These are phyloP conservation scores for Elsinoe fawcettii DNA, from an alignment of 2,329 filamentous ascomycete species.

Conservation along the genomic window DNA sequence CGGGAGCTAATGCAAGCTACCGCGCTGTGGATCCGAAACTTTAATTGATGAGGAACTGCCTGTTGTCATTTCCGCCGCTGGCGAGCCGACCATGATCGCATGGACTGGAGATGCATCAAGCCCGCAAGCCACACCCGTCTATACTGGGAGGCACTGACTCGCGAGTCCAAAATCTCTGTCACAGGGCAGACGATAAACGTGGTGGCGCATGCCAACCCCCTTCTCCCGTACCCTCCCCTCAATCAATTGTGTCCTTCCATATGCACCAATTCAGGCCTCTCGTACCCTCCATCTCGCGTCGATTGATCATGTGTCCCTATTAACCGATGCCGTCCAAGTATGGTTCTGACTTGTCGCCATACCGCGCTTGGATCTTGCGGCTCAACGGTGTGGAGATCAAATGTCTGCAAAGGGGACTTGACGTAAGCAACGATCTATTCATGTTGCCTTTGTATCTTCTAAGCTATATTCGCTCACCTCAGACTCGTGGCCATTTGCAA, in stretches of 20 bases:
- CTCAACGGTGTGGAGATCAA: neutral
- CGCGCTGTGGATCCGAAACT: conserved; percentile 10
- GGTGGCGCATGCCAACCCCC: conserved; percentile 9
- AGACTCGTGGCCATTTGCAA: neutral
- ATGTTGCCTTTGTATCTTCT: neutral
- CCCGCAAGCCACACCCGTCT: conserved; percentile 5
- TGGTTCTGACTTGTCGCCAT: neutral
- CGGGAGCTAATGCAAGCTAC: conserved; percentile 11
- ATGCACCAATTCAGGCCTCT: too few species aligned
- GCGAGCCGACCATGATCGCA: neutral
- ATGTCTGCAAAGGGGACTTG: neutral
- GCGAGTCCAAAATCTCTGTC: conserved; percentile 7
- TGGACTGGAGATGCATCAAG: neutral
- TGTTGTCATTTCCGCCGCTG: conserved; percentile 1
- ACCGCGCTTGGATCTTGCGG: conserved; percentile 6
- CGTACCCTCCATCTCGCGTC: conserved; percentile 1
- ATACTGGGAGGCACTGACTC: neutral
- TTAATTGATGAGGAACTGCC: conserved; percentile 13
- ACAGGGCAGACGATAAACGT: conserved; percentile 3
- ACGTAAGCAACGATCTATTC: neutral
- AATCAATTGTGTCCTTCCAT: neutral
- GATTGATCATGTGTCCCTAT: neutral
- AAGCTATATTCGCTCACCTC: neutral
- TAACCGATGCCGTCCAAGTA: neutral
- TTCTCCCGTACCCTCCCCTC: neutral